Evolutionary conservation across 805 yeast species (phyloP).

Genomic region (Ogataea angusta): DNA sequence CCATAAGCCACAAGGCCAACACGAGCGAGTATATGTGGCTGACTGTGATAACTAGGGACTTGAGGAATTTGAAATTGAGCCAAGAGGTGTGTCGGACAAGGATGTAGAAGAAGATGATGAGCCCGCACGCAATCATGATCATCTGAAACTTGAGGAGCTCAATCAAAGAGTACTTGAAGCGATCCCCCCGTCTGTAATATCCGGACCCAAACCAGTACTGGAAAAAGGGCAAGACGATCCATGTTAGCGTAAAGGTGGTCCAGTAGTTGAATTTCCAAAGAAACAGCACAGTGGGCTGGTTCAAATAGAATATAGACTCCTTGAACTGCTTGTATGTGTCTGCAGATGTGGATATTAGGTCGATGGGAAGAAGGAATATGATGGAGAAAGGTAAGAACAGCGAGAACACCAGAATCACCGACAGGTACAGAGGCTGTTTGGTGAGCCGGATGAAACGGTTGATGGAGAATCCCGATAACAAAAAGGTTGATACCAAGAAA

Average conservation of each 20-base stretch:
- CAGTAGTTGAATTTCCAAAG: slow-evolving; percentile 78
- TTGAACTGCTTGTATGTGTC: slow-evolving; percentile 26
- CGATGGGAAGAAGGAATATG: slow-evolving; percentile 70
- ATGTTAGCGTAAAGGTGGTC: slow-evolving; percentile 75
- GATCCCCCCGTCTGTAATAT: slow-evolving; percentile 44
- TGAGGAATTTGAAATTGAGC: slow-evolving; percentile 46
- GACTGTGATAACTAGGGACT: slow-evolving; percentile 66
- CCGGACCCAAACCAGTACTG: slow-evolving; percentile 77
- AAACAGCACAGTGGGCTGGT: slow-evolving; percentile 43
- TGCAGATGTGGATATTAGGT: slow-evolving; percentile 53
- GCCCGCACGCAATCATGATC: slow-evolving; percentile 49
- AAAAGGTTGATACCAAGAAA: slow-evolving; percentile 24
- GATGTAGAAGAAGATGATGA: slow-evolving; percentile 57
- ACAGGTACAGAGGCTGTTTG: slow-evolving; percentile 40
- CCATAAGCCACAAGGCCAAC: slow-evolving; percentile 78
- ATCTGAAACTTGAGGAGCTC: slow-evolving; percentile 60
- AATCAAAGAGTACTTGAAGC: slow-evolving; percentile 54
- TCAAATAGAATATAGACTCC: slow-evolving; percentile 42
- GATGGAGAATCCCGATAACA: slow-evolving; percentile 35
- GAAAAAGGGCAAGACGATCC: slow-evolving; percentile 69
- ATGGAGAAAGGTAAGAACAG: slow-evolving; percentile 74
- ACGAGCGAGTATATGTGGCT: slow-evolving; percentile 75
- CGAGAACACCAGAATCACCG: slow-evolving; percentile 51
- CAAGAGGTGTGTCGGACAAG: slow-evolving; percentile 35
- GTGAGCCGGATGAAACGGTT: slow-evolving; percentile 35